These are phyloP conservation scores for Pelargonium nanum DNA, from an alignment of 345 rosid species.

Conservation along the genomic window DNA sequence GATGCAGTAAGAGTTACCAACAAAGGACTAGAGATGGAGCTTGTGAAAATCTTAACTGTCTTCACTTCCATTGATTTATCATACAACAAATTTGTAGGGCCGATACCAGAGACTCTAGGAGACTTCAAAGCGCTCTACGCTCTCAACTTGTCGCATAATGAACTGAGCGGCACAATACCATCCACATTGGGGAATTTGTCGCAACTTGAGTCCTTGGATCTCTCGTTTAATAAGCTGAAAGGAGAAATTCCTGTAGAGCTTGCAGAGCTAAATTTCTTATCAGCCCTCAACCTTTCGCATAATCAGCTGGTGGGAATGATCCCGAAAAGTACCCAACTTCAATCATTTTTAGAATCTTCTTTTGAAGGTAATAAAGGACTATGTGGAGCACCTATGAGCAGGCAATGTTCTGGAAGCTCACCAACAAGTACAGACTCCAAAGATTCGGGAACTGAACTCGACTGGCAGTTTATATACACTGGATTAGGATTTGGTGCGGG, in stretches of 20 bases:
- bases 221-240: constrained; percentile 17
- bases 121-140: constrained; percentile 11
- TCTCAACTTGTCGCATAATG: constrained; percentile 22
- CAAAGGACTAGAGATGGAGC: constrained; percentile 27
- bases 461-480: constrained; percentile 32
- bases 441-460: constrained; percentile 5
- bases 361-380: constrained; percentile 26
- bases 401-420: background rate
- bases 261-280: constrained; percentile 16
- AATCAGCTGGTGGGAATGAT: constrained; percentile 27
- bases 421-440: background rate
- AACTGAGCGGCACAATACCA: constrained; percentile 20
- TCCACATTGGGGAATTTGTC: constrained; percentile 16
- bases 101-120: constrained; percentile 20
- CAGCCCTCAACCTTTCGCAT: constrained; percentile 27
- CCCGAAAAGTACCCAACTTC: constrained; percentile 21
- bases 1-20: constrained; percentile 27
- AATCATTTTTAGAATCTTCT: constrained; percentile 16
- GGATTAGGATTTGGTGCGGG: constrained; percentile 36
- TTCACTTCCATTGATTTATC: constrained; percentile 38
- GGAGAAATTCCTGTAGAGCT: constrained; percentile 27
- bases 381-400: constrained; percentile 19
- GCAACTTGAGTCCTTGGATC: constrained; percentile 21
- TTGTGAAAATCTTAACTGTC: constrained; percentile 29
- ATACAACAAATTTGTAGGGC: constrained; percentile 20